Evolutionary conservation across 345 rosid species (phyloP).

Genomic region (Eutrema yunnanense): DNA sequence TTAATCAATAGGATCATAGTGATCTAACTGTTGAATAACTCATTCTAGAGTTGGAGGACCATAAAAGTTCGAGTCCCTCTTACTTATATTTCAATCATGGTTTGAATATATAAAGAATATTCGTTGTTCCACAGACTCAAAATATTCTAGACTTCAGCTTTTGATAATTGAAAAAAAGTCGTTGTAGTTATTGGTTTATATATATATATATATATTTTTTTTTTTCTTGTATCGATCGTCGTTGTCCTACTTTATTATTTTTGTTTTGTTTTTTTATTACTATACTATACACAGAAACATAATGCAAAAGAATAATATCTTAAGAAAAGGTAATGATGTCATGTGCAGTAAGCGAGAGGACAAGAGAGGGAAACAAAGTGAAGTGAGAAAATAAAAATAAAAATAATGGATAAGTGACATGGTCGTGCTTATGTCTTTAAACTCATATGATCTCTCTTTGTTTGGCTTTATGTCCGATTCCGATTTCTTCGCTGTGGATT

Average conservation of each 20-base stretch:
- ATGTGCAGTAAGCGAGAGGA: constrained; percentile 14
- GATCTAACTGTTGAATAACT: too few species aligned
- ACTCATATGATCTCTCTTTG: constrained; percentile 9
- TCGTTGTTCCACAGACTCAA: too few species aligned
- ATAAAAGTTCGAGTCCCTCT: too few species aligned
- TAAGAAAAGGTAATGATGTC: constrained; percentile 27
- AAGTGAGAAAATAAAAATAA: constrained; percentile 14
- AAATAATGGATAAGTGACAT: constrained; percentile 23
- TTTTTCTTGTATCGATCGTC: neutral
- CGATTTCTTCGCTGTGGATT: neutral
- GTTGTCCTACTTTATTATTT: neutral
- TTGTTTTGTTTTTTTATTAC: neutral
- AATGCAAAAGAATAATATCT: neutral
- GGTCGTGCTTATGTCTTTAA: constrained; percentile 18
- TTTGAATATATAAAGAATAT: too few species aligned
- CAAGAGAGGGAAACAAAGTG: constrained; percentile 14
- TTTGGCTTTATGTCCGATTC: constrained; percentile 22
- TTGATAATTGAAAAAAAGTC: too few species aligned
- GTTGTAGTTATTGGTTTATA: too few species aligned
- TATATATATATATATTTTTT: too few species aligned
- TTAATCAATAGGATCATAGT: too few species aligned
- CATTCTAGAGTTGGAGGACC: too few species aligned
- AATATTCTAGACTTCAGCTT: too few species aligned
- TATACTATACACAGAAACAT: constrained; percentile 2
- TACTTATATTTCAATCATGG: too few species aligned